phyloP scores from a whole-genome alignment of 2,329 filamentous ascomycete species.

The Penicillium sp. region DNA sequence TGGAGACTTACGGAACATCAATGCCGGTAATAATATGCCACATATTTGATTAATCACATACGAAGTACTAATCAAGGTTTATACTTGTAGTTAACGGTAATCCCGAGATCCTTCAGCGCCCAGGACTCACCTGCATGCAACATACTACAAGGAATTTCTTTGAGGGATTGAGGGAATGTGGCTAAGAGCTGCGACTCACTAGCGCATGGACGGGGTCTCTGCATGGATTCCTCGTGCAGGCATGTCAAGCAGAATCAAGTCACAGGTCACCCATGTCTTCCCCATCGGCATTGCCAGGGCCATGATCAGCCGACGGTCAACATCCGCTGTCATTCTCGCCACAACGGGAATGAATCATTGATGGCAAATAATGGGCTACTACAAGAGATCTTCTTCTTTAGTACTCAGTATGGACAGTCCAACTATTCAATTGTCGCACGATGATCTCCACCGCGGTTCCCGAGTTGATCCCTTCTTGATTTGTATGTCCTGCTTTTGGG shows the following conservation, averaged over 20 bases:
- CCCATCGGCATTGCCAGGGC: conserved; percentile 40
- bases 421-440: background rate
- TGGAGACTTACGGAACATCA: too few species aligned
- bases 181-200: too few species aligned
- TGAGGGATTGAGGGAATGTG: too few species aligned
- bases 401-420: background rate
- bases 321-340: conserved; percentile 30
- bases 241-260: background rate
- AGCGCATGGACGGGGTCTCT: background rate
- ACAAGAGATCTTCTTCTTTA: conserved; percentile 10
- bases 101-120: too few species aligned
- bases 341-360: conserved; percentile 13
- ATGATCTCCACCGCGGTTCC: conserved; percentile 1
- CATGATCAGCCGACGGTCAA: conserved; percentile 36
- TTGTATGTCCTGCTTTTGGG: too few species aligned
- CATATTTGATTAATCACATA: too few species aligned
- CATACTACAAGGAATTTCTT: too few species aligned
- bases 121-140: too few species aligned
- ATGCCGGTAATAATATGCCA: too few species aligned
- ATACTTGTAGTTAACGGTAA: too few species aligned
- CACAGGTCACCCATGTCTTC: conserved; percentile 31
- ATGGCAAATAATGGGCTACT: conserved; percentile 5
- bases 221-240: background rate
- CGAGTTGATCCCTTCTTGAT: too few species aligned
- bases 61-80: too few species aligned